Evolutionary conservation across 1,284 basidiomycete genomes (phyloP), one percentile per base, ranked within the genome.

Genomic region (Pseudozyma hubeiensis): DNA sequence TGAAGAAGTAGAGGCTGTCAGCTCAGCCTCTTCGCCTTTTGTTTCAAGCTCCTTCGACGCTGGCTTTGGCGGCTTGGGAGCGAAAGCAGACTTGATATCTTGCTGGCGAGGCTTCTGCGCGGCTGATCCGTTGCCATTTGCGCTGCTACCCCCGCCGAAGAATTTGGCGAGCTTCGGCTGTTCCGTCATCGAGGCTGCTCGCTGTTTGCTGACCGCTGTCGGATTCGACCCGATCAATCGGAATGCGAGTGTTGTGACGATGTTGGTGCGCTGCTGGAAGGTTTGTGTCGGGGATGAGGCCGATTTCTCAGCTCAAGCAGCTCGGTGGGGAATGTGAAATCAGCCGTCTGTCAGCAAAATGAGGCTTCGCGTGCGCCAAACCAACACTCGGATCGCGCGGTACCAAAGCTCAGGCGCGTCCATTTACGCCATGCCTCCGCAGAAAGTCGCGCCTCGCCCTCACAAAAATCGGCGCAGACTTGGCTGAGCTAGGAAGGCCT

Each of bases 11-110:
- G 50, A 8, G 4, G 30, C n/a, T 7, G 35, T 7, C 9, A 41
- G 30, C 29, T 19, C 45, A 11, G 37, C 39, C 0, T 47, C 48
- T 4, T 52, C 40, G 16, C 37, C 48, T 30, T 54, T 46, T 0
- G 37, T 43, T 8, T 45, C 3, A 3, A 49, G 3, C 10, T 48
- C 33, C 16, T 41, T 31, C 7, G 35, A 14, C 1, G 41, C 35
- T 37, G 63, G 7, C 37, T 58, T 56, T 19, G 53, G 31, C 13
- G 35, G 31, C 40, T 62, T 67, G 7, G 60, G 60, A 16, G 60
- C 66, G 37, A 85, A 82, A 51, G 84, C 84, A 29, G 70, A 65
- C 33, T 84, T 83, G 54, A 77, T 59, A 35, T 70, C 64, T 34
- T 46, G 64, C 53, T 73, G 75, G 40, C 60, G 61, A 16, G 69